Evolutionary conservation across 768 basidiomycete genomes (phyloP).

Genomic region (Tricholoma flavovirens): DNA sequence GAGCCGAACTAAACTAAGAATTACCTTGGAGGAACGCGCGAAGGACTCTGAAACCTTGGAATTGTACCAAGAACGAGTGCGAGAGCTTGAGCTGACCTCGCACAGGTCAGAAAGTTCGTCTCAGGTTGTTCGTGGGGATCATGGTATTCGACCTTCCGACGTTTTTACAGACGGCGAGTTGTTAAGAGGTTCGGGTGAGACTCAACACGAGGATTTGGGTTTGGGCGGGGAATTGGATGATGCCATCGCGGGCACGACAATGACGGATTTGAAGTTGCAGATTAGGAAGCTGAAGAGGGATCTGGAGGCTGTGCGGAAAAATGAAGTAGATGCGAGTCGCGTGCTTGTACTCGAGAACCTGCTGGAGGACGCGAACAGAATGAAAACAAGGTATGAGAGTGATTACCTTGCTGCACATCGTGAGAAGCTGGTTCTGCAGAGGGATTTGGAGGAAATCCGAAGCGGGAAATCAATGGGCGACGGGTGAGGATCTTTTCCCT

Average conservation of each 20-base stretch:
- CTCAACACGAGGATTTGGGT: constrained; percentile 45
- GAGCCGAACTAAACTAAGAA: constrained; percentile 60
- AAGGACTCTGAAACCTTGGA: constrained; percentile 83
- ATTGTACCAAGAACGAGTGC: constrained; percentile 84
- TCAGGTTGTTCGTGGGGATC: constrained; percentile 21
- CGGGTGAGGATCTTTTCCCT: constrained; percentile 44
- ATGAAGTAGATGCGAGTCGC: constrained; percentile 70
- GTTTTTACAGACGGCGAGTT: constrained; percentile 26
- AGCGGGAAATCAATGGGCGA: constrained; percentile 81
- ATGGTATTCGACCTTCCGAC: constrained; percentile 8
- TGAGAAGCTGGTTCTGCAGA: constrained; percentile 73
- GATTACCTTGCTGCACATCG: constrained; percentile 85
- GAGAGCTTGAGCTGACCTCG: constrained; percentile 75
- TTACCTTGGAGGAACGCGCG: constrained; percentile 60
- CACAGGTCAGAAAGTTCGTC: constrained; percentile 37
- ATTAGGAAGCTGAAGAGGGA: constrained; percentile 79
- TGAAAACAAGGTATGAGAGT: constrained; percentile 83
- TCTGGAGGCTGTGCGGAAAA: constrained; percentile 65
- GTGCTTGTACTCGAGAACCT: constrained; percentile 87
- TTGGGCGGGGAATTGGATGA: constrained; percentile 86
- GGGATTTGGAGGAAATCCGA: constrained; percentile 83
- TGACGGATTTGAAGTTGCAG: constrained; percentile 88
- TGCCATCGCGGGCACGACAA: constrained; percentile 76
- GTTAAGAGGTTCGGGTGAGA: constrained; percentile 24
- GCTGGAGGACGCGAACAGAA: constrained; percentile 83